Base-by-base conservation (phyloP, 176 grass and related monocot species). In the Tuctoria greenei region DNA sequence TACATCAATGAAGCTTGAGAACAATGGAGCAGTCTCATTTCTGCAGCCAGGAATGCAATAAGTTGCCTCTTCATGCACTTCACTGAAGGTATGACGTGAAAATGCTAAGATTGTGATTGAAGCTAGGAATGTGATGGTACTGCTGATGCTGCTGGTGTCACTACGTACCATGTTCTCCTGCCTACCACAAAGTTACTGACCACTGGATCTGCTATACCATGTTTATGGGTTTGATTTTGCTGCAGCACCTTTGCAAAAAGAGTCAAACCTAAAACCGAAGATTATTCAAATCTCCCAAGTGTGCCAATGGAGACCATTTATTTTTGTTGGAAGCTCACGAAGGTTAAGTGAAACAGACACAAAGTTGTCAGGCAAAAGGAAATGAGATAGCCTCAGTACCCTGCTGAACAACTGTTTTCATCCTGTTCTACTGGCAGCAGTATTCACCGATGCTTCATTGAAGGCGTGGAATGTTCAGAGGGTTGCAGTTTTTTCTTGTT, bases 191-290 rank as follows among this genome's bases (percentile, higher is more conserved):
- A 65, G 37, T 45, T 52, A 24, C 74, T 52, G 16, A 25, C 6
- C 14, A 17, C 9, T 55, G 13, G 70, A 61, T 9, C 20, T 75
- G 44, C 54, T 37, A 45, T 14, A 60, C 35, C 15, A 68, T 38
- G 37, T 61, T 61, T 41, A 61, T 51, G 65, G 18, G 54, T 16
- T 16, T 69, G 64, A 27, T 76, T 69, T 54, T 62, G 41, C 57
- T 13, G 25, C 17, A 27, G 26, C 34, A 39, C 3, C 63, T 66
- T 27, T 47, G 7, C 6, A 52, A 8, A 77, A 34, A 20, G 13
- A 78, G 45, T 14, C 47, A 7, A 40, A 9, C n/a, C 2, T 10
- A 37, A n/a, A 72, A 65, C 51, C 37, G 6, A 44, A 71, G 66
- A 41, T 64, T 28, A 2, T 57, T 46, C 59, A 47, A 71, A 39